Base-by-base conservation (phyloP, 2,329 filamentous ascomycete species). In the Aspergillus pseudotamarii region DNA sequence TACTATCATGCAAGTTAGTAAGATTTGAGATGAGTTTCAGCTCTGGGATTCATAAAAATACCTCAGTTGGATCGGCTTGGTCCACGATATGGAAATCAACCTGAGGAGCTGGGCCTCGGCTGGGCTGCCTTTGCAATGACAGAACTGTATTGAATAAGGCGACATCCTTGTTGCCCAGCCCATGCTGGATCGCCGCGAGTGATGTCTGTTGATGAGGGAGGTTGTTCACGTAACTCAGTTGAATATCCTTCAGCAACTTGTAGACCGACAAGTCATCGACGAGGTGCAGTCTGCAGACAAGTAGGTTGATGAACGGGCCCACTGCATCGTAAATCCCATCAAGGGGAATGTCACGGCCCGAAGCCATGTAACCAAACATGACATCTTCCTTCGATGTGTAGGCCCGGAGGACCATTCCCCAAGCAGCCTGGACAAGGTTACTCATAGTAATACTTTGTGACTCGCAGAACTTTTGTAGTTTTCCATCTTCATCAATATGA, bases 331-430 rank as follows among this genome's bases (percentile, higher is more conserved):
- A 71, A 8, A 81, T 53, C 1, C 43, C 57, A 16, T 36, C 72
- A 21, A 81, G 68, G 12, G 75, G 71, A 16, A 76, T 69, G 41
- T 80, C 76, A 5, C 80, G 73, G 0, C 80, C 79, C 38, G 75
- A 75, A 14, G 78, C 71, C 4, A 78, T 78, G 60, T 78, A 78
- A 11, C 77, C 80, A 69, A 80, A 82, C 9, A 77, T 63, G 4
- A 80, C 74, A 55, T 79, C 73, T 34, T 79, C 71, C 4, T 71
- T 74, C 1, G 71, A 74, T 2, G 76, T 76, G 57, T 79, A 79
- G 4, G 68, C 69, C 3, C 73, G 71, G 1, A 80, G 64, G 1
- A 80, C 68, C 21, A 81, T 51, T 2, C 72, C 75, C 79, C 78
- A 81, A 14, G 78, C 79, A 6, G 76, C 72, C 5, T 75, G 73